These are phyloP conservation scores for Acacia confusa DNA, from an alignment of 306 rosid species.

Conservation along the genomic window DNA sequence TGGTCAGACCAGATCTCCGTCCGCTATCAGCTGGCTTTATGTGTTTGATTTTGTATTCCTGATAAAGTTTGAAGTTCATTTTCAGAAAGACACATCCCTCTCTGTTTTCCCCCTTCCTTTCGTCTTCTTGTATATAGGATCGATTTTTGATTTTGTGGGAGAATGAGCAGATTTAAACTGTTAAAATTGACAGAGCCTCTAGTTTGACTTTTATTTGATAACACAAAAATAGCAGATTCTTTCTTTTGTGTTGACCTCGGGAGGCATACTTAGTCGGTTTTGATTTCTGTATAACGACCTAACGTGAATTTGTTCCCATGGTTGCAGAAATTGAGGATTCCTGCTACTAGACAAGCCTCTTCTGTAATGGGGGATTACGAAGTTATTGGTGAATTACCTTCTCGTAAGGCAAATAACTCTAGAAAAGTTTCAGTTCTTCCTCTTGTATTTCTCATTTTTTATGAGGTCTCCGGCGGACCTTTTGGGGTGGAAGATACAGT, in stretches of 20 bases:
- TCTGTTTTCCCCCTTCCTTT: background rate
- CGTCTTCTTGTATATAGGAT: background rate
- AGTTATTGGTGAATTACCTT: constrained; percentile 41
- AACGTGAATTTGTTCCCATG: background rate
- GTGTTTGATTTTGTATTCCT: background rate
- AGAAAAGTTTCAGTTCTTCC: constrained; percentile 67
- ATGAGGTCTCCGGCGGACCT: constrained; percentile 86
- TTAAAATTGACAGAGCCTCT: constrained; percentile 1
- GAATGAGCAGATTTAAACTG: background rate
- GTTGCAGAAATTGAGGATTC: constrained; percentile 50
- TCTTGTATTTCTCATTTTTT: constrained; percentile 71
- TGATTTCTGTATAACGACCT: background rate
- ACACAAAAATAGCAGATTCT: background rate
- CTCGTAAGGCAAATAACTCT: constrained; percentile 35
- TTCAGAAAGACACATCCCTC: background rate
- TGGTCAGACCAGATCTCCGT: background rate
- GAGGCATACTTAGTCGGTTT: background rate
- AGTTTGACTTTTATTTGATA: background rate
- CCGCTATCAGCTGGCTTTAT: background rate
- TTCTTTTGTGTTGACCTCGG: background rate
- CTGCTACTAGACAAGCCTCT: constrained; percentile 39
- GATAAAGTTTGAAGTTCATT: background rate
- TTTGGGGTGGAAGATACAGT: constrained; percentile 82
- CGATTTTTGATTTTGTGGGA: background rate
- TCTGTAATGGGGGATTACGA: constrained; percentile 48